phyloP scores from a whole-genome alignment of 2,329 filamentous ascomycete genomes.

The Sarocladiaceae sp. region DNA sequence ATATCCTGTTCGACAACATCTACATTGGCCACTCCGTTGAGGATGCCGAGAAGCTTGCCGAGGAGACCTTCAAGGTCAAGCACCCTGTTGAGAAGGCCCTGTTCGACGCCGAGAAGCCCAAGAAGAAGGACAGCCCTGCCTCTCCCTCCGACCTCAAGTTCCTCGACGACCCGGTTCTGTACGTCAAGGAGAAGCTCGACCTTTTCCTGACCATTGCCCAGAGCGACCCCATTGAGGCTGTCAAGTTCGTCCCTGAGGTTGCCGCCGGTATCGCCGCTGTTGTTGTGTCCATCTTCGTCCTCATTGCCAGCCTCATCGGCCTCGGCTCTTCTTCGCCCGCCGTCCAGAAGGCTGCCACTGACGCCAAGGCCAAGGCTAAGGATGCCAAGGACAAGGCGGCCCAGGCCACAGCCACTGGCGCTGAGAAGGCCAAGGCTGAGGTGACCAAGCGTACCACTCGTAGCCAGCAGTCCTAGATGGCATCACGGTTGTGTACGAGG shows the following conservation, averaged over 20 bases:
- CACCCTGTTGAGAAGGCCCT: conserved; percentile 71
- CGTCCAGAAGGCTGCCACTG: conserved; percentile 63
- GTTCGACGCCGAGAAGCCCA: conserved; percentile 74
- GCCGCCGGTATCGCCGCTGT: conserved; percentile 72
- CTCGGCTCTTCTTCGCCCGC: conserved; percentile 59
- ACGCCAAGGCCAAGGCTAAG: conserved; percentile 64
- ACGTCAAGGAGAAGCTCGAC: conserved; percentile 86
- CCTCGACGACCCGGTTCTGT: conserved; percentile 81
- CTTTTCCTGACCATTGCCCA: conserved; percentile 81
- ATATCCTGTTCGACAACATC: conserved; percentile 99
- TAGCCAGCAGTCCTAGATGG: conserved; percentile 36
- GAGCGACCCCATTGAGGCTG: conserved; percentile 74
- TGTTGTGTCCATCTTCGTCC: conserved; percentile 60
- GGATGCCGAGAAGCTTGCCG: conserved; percentile 82
- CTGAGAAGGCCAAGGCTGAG: conserved; percentile 73
- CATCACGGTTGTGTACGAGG: too few species aligned
- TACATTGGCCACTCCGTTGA: conserved; percentile 97
- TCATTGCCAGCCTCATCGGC: conserved; percentile 62
- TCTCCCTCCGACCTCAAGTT: conserved; percentile 76
- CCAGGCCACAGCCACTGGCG: conserved; percentile 52
- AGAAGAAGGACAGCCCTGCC: conserved; percentile 57
- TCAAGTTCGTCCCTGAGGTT: conserved; percentile 88
- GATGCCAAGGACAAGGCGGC: conserved; percentile 63
- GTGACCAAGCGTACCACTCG: conserved; percentile 53
- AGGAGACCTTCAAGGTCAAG: conserved; percentile 90